Evolutionary conservation across 768 basidiomycete species (phyloP).

Genomic region (Xanthoconium purpureum): DNA sequence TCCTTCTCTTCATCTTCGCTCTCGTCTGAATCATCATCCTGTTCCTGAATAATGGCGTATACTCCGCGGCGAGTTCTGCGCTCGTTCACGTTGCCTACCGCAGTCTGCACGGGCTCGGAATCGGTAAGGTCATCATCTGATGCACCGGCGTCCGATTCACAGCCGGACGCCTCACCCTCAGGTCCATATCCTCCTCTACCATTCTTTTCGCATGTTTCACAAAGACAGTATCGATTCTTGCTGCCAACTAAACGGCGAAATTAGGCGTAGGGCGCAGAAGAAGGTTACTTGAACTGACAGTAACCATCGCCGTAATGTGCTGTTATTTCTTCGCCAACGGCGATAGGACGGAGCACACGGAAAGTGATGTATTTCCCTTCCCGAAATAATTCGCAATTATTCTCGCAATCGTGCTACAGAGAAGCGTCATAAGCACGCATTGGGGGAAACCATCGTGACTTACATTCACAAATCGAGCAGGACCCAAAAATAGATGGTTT

Average conservation of each 20-base stretch:
- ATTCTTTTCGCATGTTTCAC: constrained; percentile 80
- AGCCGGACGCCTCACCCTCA: constrained; percentile 48
- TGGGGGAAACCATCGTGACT: constrained; percentile 31
- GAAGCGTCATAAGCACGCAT: background rate
- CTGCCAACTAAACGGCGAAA: constrained; percentile 52
- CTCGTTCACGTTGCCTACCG: constrained; percentile 66
- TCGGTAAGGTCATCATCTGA: constrained; percentile 34
- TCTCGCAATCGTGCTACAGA: constrained; percentile 82
- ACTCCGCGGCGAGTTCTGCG: constrained; percentile 79
- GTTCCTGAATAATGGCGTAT: constrained; percentile 64
- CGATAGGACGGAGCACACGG: constrained; percentile 73
- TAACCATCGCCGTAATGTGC: constrained; percentile 91
- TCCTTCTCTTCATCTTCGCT: constrained; percentile 54
- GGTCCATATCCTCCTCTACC: constrained; percentile 69
- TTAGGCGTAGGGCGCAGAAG: constrained; percentile 21
- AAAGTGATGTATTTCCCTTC: constrained; percentile 90
- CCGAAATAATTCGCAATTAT: constrained; percentile 85
- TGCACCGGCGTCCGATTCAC: constrained; percentile 43
- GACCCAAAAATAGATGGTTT: constrained; percentile 87
- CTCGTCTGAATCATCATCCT: constrained; percentile 60
- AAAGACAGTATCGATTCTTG: constrained; percentile 73
- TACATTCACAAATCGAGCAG: constrained; percentile 90
- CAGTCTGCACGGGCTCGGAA: constrained; percentile 47
- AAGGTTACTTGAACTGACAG: constrained; percentile 52
- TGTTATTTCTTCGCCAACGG: constrained; percentile 81